Evolutionary conservation across 202 grass and related monocot genomes (phyloP).

Genomic region (Dendrocalamus latiflorus): DNA sequence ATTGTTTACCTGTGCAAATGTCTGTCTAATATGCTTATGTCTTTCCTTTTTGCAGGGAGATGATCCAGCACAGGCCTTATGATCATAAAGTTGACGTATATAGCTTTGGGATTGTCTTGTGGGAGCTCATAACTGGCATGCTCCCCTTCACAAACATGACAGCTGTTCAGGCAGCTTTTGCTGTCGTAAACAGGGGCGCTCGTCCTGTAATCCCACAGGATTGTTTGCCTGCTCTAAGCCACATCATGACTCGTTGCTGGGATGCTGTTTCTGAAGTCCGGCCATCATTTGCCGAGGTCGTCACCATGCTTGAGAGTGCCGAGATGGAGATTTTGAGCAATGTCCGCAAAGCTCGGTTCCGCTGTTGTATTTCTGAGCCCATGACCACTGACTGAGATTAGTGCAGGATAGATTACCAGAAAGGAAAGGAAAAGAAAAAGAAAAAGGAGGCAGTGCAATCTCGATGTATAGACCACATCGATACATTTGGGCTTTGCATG

Average conservation of each 20-base stretch:
- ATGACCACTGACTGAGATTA: slow-evolving; percentile 51
- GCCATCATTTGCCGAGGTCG: slow-evolving; percentile 41
- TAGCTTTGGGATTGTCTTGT: too few relatives aligned
- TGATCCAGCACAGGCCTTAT: too few relatives aligned
- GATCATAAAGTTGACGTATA: too few relatives aligned
- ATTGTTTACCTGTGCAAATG: too few relatives aligned
- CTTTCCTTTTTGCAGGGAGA: too few relatives aligned
- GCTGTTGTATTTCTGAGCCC: slow-evolving; percentile 48
- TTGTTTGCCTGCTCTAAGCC: slow-evolving; percentile 39
- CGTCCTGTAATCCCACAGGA: slow-evolving; percentile 45
- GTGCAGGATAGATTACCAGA: neutral
- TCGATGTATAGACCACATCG: neutral
- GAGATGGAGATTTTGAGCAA: slow-evolving; percentile 41
- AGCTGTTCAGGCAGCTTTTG: too few relatives aligned
- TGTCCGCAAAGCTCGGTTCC: slow-evolving; percentile 55
- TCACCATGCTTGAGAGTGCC: slow-evolving; percentile 52
- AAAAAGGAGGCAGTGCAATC: neutral
- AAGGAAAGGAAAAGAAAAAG: too few relatives aligned
- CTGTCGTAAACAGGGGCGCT: too few relatives aligned
- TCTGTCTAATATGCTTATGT: too few relatives aligned
- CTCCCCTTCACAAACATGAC: slow-evolving; percentile 61
- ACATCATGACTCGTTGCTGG: slow-evolving; percentile 67
- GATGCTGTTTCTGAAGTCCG: slow-evolving; percentile 46
- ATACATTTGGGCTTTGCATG: neutral
- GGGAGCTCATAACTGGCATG: slow-evolving; percentile 64